phyloP scores from a whole-genome alignment of 139 green algal species.

The Chlamydomonas eustigma region DNA sequence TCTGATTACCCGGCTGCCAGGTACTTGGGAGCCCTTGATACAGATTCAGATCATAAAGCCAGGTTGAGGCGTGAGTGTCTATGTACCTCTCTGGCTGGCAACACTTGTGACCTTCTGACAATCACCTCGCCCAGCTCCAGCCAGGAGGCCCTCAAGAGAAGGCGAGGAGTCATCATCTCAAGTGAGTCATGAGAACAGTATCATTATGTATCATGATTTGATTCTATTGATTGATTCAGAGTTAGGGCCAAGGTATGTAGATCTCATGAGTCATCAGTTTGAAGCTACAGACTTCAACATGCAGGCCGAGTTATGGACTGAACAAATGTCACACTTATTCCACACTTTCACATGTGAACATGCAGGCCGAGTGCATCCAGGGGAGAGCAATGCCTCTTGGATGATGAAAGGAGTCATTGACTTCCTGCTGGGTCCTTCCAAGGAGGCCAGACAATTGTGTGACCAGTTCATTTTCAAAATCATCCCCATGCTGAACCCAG shows the following conservation, averaged over 20 bases:
- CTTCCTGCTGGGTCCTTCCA: conserved; percentile 46
- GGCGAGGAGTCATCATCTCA: conserved; percentile 27
- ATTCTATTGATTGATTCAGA: too few relatives aligned
- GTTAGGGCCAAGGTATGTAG: too few relatives aligned
- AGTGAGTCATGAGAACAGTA: too few relatives aligned
- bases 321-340: too few relatives aligned
- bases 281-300: too few relatives aligned
- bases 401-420: conserved; percentile 72
- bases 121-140: conserved; percentile 42
- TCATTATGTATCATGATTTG: too few relatives aligned
- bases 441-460: conserved; percentile 48
- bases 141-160: conserved; percentile 15
- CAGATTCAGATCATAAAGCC: conserved; percentile 9
- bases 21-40: conserved; percentile 19
- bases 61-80: conserved; percentile 27
- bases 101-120: conserved; percentile 59
- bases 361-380: conserved; percentile 65
- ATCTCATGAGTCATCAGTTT: too few relatives aligned
- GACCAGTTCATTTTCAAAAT: conserved; percentile 69
- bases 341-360: too few relatives aligned
- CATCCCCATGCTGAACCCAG: conserved; percentile 80
- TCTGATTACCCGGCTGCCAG: neutral
- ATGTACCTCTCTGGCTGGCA: conserved; percentile 52
- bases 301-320: too few relatives aligned
- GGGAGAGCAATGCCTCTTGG: conserved; percentile 74